Base-by-base conservation (phyloP, 2,329 filamentous ascomycete genomes). In the Alternaria triticina region DNA sequence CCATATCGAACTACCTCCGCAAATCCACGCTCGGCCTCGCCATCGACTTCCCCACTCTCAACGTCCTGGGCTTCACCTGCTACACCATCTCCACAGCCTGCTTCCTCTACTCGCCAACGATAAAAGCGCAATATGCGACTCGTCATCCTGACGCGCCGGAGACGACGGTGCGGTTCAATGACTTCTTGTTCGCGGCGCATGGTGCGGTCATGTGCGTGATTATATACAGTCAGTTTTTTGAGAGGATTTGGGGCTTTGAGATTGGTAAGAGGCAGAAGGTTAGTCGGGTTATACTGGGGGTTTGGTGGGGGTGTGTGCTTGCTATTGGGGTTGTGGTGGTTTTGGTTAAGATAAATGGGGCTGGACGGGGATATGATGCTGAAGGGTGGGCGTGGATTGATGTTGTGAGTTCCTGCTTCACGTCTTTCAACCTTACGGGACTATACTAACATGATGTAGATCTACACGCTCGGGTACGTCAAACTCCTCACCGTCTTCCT, bases 161-260 rank as follows among this genome's bases (percentile, higher is more conserved):
- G 46, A 93, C 95, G 4, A 96, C 94, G 1, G 94, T 97, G 28
- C 89, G 91, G 59, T 88, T 93, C 81, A 98, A 98, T 81, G 96
- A 99, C 82, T 86, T 98, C 62, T 88, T 89, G 13, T 98, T 98
- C 78, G 94, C 94, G 15, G 83, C 88, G 4, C 94, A 98, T 81
- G 95, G 91, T 33, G 84, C 93, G 15, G 66, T 94, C 10, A 82
- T 97, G 66, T 93, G 90, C 71, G 72, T 87, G 46, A 77, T 97
- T 59, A 88, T 89, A n/a, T 90, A 91, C 65, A 91, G 89, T 52
- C 95, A 97, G 79, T 91, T 96, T 73, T 88, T 86, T 71, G 87
- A 89, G 3, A 71, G 75, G 2, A 79, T 93, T 11, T 98, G 95
- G 94, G 88, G 90, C 0, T 96, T 97, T 76, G 83, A 87, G 45